A percentile compares a stretch with the other conserved stretches of the same genome.
These are phyloP conservation scores for Maudiozyma serrabonitensis DNA, from an alignment of 805 yeast species.

Conservation along the genomic window DNA sequence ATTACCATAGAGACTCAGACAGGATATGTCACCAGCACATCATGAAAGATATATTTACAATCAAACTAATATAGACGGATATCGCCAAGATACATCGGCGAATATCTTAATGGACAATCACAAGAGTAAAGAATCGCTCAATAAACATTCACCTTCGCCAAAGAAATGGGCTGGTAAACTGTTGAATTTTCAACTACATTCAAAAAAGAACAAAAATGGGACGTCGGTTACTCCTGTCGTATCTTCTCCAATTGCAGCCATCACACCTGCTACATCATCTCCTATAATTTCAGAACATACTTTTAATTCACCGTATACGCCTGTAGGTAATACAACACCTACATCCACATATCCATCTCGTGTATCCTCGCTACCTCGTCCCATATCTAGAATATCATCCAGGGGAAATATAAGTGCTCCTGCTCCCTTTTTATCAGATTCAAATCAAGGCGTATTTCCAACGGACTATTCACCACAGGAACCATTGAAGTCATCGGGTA, in stretches of 20 bases:
- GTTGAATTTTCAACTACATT: slow-evolving; percentile 12
- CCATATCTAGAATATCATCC: slow-evolving; percentile 7
- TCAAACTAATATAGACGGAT: slow-evolving; percentile 11
- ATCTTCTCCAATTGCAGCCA: not conserved
- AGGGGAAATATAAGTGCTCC: not conserved
- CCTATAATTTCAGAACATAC: not conserved
- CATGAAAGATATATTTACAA: slow-evolving; percentile 5
- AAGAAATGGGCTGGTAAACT: slow-evolving; percentile 22
- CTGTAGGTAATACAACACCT: not conserved
- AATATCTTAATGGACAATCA: not conserved
- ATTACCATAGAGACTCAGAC: not conserved
- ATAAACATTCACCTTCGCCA: slow-evolving; percentile 12
- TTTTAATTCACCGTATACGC: not conserved
- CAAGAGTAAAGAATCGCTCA: slow-evolving; percentile 4
- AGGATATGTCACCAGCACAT: slow-evolving; percentile 3
- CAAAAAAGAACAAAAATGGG: slow-evolving; percentile 8
- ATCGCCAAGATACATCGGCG: not conserved
- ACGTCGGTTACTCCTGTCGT: slow-evolving; percentile 4
- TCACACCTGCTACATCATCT: not conserved
- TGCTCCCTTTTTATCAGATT: not conserved
- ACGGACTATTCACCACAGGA: not conserved
- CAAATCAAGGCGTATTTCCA: slow-evolving; percentile 6
- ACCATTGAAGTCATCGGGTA: not conserved
- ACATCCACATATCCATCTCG: slow-evolving; percentile 13
- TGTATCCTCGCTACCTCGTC: slow-evolving; percentile 24